Percentiles rank a stretch among this genome's conserved stretches.
Evolutionary conservation across 371 early-diverging fungal genomes (phyloP).

Genomic region (Mucor lusitanicus): DNA sequence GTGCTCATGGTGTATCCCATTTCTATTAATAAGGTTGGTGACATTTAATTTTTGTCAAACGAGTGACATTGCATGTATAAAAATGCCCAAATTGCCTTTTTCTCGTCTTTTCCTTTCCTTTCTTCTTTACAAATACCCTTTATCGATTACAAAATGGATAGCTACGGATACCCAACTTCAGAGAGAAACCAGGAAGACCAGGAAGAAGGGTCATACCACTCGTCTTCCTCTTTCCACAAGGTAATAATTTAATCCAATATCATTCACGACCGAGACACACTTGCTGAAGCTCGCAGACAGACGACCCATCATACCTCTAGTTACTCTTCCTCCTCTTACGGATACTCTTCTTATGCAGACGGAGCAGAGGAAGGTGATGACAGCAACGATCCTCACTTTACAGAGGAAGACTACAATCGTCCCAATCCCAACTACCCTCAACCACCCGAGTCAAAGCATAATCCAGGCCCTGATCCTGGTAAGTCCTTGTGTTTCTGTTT

Average conservation of each 20-base stretch:
- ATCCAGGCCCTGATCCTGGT: slow-evolving; percentile 34
- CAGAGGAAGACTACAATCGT: slow-evolving; percentile 13
- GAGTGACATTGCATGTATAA: too few species aligned
- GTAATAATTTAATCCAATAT: background rate
- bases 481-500: background rate
- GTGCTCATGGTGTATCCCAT: too few species aligned
- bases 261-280: background rate
- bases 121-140: background rate
- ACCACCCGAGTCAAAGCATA: slow-evolving; percentile 30
- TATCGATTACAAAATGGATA: slow-evolving; percentile 6
- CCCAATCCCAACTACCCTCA: slow-evolving; percentile 31
- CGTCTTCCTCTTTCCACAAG: background rate
- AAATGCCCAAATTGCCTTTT: background rate
- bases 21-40: too few species aligned
- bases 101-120: background rate
- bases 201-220: slow-evolving; percentile 2
- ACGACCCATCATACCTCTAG: slow-evolving; percentile 6
- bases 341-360: background rate
- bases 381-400: slow-evolving; percentile 14
- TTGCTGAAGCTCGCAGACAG: background rate
- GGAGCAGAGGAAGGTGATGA: slow-evolving; percentile 7
- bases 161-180: slow-evolving; percentile 16
- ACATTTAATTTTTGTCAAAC: too few species aligned
- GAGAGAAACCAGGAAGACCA: background rate
- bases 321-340: slow-evolving; percentile 7